These are phyloP conservation scores for Incumbomyces lentus DNA, from an alignment of 2,329 filamentous ascomycete species.

Conservation along the genomic window DNA sequence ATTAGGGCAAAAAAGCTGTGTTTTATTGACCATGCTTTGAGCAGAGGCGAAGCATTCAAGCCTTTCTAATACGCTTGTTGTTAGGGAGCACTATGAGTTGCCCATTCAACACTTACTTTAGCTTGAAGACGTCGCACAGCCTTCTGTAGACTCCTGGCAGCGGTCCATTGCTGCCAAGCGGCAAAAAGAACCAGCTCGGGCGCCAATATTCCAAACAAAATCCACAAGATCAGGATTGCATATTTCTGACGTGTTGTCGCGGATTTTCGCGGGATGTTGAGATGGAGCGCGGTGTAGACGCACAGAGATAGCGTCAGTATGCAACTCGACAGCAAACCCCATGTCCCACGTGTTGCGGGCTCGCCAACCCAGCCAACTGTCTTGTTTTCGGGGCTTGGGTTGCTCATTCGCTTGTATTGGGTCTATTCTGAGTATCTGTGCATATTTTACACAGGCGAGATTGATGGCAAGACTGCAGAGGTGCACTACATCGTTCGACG, in stretches of 20 bases:
- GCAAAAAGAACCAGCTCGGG: background rate
- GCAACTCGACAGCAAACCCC: conserved; percentile 4
- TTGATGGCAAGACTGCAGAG: too few relatives aligned
- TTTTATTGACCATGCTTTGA: conserved; percentile 4
- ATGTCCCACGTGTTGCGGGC: conserved; percentile 3
- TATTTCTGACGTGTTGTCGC: background rate
- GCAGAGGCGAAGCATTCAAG: background rate
- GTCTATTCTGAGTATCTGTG: too few relatives aligned
- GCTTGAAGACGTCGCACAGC: background rate
- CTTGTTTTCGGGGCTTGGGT: too few relatives aligned
- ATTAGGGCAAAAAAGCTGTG: conserved; percentile 9
- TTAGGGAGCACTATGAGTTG: too few relatives aligned
- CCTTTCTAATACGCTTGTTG: background rate
- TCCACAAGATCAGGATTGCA: too few relatives aligned
- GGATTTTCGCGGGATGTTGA: conserved; percentile 4
- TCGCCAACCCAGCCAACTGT: too few relatives aligned
- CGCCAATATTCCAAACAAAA: too few relatives aligned
- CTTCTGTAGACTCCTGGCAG: conserved; percentile 1
- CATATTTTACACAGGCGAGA: too few relatives aligned
- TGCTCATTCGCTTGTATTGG: too few relatives aligned
- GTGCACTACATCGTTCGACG: too few relatives aligned
- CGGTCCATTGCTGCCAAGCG: conserved; percentile 9
- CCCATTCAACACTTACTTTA: background rate
- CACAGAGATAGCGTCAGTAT: conserved; percentile 7
- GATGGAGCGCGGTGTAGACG: conserved; percentile 9